Percentiles rank a stretch among this genome's conserved stretches.
phyloP scores from a whole-genome alignment of 352 stramenopile species.

The Phytopythium ostracodes region DNA sequence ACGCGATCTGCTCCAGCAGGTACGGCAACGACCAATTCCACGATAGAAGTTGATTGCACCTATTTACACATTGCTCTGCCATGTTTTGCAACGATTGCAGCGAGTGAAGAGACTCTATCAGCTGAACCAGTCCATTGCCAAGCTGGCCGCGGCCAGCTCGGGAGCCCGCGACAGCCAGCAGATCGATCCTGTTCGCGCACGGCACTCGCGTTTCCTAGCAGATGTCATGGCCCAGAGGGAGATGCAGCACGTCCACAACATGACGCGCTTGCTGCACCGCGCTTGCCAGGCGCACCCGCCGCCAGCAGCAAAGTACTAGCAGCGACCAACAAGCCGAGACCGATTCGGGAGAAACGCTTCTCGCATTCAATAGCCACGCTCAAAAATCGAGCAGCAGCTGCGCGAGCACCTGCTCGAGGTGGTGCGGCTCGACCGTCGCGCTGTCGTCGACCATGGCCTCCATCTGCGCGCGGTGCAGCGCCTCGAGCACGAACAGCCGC shows the following conservation, averaged over 20 bases:
- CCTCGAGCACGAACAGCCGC: conserved; percentile 72
- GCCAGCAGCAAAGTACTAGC: conserved; percentile 18
- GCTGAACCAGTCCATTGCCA: conserved; percentile 52
- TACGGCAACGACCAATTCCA: conserved; percentile 8
- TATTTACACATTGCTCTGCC: background rate
- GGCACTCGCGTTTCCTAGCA: conserved; percentile 47
- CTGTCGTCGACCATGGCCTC: conserved; percentile 86
- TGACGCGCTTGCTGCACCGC: conserved; percentile 19
- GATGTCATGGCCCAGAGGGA: conserved; percentile 38
- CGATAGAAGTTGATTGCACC: background rate
- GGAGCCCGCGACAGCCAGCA: conserved; percentile 1
- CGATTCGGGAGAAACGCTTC: no score
- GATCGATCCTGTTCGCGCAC: conserved; percentile 37
- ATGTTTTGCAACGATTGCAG: conserved; percentile 17
- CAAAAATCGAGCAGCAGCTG: conserved; percentile 76
- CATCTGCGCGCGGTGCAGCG: conserved; percentile 75
- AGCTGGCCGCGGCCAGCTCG: conserved; percentile 37
- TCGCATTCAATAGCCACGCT: background rate
- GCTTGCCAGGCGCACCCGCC: conserved; percentile 3
- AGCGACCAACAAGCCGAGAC: no score
- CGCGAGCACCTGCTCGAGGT: conserved; percentile 78
- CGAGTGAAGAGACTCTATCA: conserved; percentile 55
- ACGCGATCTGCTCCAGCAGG: conserved; percentile 60
- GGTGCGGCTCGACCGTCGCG: conserved; percentile 58
- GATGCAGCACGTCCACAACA: conserved; percentile 22